A percentile compares a stretch with the other conserved stretches of the same genome.
Evolutionary conservation across 257 asterid genomes (phyloP).

Genomic region (Solanum virginianum): DNA sequence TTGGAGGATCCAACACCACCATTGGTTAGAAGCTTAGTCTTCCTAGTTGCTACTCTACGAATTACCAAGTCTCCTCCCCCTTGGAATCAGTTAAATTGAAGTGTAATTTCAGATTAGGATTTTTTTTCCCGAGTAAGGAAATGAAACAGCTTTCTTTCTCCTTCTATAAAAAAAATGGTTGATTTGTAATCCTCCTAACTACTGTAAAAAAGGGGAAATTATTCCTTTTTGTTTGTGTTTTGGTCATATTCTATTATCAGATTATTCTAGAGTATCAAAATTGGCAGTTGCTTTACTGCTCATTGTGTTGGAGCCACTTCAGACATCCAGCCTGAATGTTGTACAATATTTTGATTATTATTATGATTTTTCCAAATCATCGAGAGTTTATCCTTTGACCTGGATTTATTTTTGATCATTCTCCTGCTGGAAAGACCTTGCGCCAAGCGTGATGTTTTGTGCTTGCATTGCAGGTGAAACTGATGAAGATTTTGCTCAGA

Average conservation of each 20-base stretch:
- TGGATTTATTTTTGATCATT: neutral
- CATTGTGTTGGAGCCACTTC: neutral
- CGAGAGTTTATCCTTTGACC: neutral
- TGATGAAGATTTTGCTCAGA: slow-evolving; percentile 76
- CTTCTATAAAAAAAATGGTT: neutral
- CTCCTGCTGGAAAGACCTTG: neutral
- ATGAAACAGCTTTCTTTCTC: neutral
- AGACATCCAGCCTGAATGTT: neutral
- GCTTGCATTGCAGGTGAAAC: slow-evolving; percentile 63
- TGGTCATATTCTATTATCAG: neutral
- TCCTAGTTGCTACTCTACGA: neutral
- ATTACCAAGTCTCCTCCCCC: neutral
- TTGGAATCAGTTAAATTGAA: neutral
- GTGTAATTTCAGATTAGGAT: neutral
- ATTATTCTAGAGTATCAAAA: neutral
- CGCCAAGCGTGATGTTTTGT: neutral
- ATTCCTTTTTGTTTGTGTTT: neutral
- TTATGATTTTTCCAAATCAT: neutral
- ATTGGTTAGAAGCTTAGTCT: neutral
- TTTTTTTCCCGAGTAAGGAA: neutral
- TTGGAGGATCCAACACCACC: neutral
- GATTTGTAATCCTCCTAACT: neutral
- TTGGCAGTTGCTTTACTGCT: neutral
- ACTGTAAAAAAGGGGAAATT: neutral
- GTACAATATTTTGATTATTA: neutral